Evolutionary conservation across 116 monocot species (phyloP).

Genomic region (Cymodocea nodosa): DNA sequence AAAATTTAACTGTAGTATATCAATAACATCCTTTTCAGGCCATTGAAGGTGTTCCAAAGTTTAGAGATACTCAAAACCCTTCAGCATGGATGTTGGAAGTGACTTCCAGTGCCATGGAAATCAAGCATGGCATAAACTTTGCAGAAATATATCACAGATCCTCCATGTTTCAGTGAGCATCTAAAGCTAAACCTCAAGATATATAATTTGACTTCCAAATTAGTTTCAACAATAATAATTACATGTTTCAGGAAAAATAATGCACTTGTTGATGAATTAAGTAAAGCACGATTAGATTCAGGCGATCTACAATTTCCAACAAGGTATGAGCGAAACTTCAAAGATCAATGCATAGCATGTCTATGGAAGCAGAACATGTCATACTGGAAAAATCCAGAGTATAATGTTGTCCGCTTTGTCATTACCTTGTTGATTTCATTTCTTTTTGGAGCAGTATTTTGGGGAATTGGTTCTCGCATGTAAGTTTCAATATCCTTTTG

Average conservation of each 20-base stretch:
- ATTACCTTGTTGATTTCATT: constrained; percentile 51
- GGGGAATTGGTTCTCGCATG: constrained; percentile 47
- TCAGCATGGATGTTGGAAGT: constrained; percentile 69
- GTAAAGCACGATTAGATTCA: constrained; percentile 30
- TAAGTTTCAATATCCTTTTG: constrained; percentile 2
- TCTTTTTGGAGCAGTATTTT: constrained; percentile 63
- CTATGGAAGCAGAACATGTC: constrained; percentile 65
- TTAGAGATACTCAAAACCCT: constrained; percentile 52
- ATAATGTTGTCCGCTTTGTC: constrained; percentile 46
- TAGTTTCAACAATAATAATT: neutral
- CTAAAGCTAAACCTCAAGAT: neutral
- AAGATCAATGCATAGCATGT: constrained; percentile 47
- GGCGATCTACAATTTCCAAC: constrained; percentile 45
- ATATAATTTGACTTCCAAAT: neutral
- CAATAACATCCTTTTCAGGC: constrained; percentile 8
- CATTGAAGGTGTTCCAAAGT: constrained; percentile 29
- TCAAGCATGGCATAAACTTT: constrained; percentile 38
- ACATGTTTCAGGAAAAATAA: constrained; percentile 43
- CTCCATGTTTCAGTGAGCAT: constrained; percentile 26
- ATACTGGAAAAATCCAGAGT: constrained; percentile 66
- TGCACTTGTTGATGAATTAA: constrained; percentile 45
- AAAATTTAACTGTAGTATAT: neutral
- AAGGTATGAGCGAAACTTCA: constrained; percentile 31
- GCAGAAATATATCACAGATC: constrained; percentile 37
- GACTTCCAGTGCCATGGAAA: constrained; percentile 9